Base-by-base conservation (phyloP, 2,329 filamentous ascomycete species). In the Alternaria postmessia region DNA sequence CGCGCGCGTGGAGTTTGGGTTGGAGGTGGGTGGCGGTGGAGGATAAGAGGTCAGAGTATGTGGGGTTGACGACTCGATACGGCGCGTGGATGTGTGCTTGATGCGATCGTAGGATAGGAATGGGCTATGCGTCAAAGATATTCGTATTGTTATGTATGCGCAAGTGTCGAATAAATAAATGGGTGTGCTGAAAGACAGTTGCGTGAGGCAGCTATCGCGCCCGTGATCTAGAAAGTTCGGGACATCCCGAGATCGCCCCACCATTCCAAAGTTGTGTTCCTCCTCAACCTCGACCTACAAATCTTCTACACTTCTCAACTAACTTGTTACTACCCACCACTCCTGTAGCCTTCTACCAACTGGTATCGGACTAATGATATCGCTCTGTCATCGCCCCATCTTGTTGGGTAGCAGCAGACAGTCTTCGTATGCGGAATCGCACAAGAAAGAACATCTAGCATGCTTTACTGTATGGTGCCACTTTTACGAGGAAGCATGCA, bases 181-280 rank as follows among this genome's bases (percentile, higher is more conserved):
- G 32, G 30, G 14, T n/a, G 30, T 7, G 20, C 36, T 36, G 46
- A 38, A 24, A 49, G 46, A 49, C 26, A 49, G 46, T 49, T 49
- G 20, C 36, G 36, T 32, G 20, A 49, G 46, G 30, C 32, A 49
- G 46, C 32, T 18, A 7, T 9, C 5, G 18, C 20, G 30, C 32
- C 44, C n/a, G 32, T 49, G 30, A 49, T 36, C 46, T 49, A 38
- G 46, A 49, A 49, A 49, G 46, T 49, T 49, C 39, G 39, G 39
- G 39, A 24, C 20, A 20, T 42, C 46, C 46, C 46, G 46, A 49
- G 46, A 36, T 49, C 7, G 46, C 46, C 46, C 46, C 20, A 38
- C 28, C 9, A 16, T 20, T 20, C 20, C 20, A 20, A 20, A 20
- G 20, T 20, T 1, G n/a, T 4, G 42, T 28, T 24, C 6, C 7